A percentile compares a stretch with the other conserved stretches of the same genome.
Conservation (phyloP, 75 land plant species). For the Isoetes taiwanensis region DNA sequence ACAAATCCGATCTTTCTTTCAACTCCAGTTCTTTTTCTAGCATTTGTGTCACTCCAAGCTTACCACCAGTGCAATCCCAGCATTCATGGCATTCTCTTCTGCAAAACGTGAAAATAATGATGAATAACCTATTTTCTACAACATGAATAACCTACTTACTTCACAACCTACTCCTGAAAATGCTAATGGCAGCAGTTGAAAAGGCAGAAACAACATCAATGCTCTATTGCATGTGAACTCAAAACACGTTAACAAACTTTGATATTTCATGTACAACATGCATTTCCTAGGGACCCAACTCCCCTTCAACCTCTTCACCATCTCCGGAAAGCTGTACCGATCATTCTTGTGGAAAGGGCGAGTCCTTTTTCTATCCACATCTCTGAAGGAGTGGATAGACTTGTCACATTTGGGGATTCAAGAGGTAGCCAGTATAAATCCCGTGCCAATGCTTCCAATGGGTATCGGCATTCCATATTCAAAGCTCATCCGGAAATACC, state of each 20-base stretch:
- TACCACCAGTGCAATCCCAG: constrained; percentile 22
- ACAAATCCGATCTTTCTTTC: constrained; percentile 19
- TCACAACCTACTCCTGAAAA: no score
- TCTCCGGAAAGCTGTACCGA: constrained; percentile 30
- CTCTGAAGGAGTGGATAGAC: constrained; percentile 32
- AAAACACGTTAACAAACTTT: no score
- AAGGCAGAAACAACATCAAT: no score
- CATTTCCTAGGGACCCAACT: constrained; percentile 32
- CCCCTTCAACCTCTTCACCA: constrained; percentile 27
- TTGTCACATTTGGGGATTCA: constrained; percentile 2
- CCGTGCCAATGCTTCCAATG: constrained; percentile 48
- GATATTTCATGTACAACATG: no score
- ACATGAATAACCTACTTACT: no score
- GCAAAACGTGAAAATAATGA: no score
- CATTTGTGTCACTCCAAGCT: constrained; percentile 23
- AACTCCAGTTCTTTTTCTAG: constrained; percentile 21
- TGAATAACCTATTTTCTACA: no score
- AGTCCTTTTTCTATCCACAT: constrained; percentile 16
- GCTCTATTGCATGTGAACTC: no score
- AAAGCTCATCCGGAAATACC: constrained; percentile 24
- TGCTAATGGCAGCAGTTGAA: no score
- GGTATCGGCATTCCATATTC: constrained; percentile 25
- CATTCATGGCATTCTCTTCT: constrained; percentile 20
- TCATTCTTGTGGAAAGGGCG: constrained; percentile 29
- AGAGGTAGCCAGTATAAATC: constrained; percentile 22